Percentiles rank a stretch among this genome's conserved stretches.
Evolutionary conservation across 352 stramenopile species (phyloP).

Genomic region (Pythium brassicae): DNA sequence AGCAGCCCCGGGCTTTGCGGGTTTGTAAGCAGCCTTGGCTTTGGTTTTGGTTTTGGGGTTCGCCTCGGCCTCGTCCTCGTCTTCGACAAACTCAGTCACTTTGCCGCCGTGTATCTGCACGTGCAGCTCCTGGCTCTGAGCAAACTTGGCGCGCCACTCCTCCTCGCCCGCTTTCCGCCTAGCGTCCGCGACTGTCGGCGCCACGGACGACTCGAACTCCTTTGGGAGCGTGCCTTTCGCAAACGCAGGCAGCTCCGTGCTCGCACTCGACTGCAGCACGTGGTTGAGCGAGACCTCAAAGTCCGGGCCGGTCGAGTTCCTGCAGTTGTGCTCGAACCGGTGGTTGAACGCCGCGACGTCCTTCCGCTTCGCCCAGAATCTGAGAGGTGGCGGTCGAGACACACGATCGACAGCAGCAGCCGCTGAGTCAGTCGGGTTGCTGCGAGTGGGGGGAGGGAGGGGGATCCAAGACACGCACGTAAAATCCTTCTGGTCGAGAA

Average conservation of each 20-base stretch:
- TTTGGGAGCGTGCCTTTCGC: slow-evolving; percentile 30
- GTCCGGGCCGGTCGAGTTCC: slow-evolving; percentile 19
- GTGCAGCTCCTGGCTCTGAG: slow-evolving; percentile 28
- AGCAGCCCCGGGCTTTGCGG: too few relatives aligned
- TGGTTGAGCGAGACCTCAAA: slow-evolving; percentile 42
- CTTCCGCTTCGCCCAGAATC: slow-evolving; percentile 41
- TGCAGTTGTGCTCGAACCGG: slow-evolving; percentile 30
- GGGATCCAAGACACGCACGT: slow-evolving; percentile 1
- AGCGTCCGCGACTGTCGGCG: slow-evolving; percentile 23
- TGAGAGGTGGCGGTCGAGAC: too few relatives aligned
- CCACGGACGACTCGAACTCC: slow-evolving; percentile 20
- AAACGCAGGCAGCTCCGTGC: slow-evolving; percentile 39
- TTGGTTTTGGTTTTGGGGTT: slow-evolving; percentile 1
- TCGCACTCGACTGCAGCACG: slow-evolving; percentile 38
- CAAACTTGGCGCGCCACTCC: slow-evolving; percentile 37
- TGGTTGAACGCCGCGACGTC: slow-evolving; percentile 36
- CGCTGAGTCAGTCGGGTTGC: neutral
- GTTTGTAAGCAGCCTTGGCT: too few relatives aligned
- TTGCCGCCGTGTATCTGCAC: slow-evolving; percentile 25
- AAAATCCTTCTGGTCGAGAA: slow-evolving; percentile 44
- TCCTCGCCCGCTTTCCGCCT: slow-evolving; percentile 24
- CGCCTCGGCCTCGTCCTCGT: neutral
- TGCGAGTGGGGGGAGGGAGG: neutral
- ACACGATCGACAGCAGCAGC: neutral
- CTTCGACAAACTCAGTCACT: neutral